phyloP scores from a whole-genome alignment of 495 filamentous ascomycete genomes.

The Aspergillus carlsbadensis region DNA sequence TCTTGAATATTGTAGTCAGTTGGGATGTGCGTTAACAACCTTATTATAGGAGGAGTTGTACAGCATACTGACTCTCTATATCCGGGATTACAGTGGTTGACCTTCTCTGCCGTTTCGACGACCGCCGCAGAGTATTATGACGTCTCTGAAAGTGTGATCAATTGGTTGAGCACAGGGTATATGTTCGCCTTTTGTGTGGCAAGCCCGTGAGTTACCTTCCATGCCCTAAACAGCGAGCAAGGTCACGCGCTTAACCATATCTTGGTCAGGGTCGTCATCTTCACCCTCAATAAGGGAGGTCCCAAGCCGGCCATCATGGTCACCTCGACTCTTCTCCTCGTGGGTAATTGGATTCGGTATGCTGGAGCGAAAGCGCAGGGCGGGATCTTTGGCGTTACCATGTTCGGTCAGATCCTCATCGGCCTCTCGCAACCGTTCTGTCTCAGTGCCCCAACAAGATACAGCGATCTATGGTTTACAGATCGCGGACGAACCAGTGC shows the following conservation, averaged over 20 bases:
- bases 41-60: background rate
- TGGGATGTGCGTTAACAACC: slow-evolving; percentile 75
- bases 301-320: slow-evolving; percentile 76
- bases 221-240: background rate
- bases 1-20: slow-evolving; percentile 89
- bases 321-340: slow-evolving; percentile 68
- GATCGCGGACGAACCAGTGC: slow-evolving; percentile 79
- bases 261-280: slow-evolving; percentile 59
- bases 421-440: slow-evolving; percentile 93
- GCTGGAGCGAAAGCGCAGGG: slow-evolving; percentile 63
- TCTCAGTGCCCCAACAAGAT: slow-evolving; percentile 82
- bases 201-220: slow-evolving; percentile 55
- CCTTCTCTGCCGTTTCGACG: slow-evolving; percentile 81
- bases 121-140: slow-evolving; percentile 74
- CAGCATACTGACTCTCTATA: slow-evolving; percentile 10
- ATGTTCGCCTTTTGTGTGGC: slow-evolving; percentile 78
- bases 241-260: background rate
- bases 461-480: slow-evolving; percentile 94
- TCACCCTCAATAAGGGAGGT: slow-evolving; percentile 73
- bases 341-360: slow-evolving; percentile 93
- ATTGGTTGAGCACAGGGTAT: slow-evolving; percentile 88
- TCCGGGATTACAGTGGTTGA: slow-evolving; percentile 68
- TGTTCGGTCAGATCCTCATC: slow-evolving; percentile 93
- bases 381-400: slow-evolving; percentile 71
- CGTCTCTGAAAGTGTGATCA: slow-evolving; percentile 74